Evolutionary conservation across 2,329 filamentous ascomycete species (phyloP).

Genomic region (Diaporthe citriasiana): DNA sequence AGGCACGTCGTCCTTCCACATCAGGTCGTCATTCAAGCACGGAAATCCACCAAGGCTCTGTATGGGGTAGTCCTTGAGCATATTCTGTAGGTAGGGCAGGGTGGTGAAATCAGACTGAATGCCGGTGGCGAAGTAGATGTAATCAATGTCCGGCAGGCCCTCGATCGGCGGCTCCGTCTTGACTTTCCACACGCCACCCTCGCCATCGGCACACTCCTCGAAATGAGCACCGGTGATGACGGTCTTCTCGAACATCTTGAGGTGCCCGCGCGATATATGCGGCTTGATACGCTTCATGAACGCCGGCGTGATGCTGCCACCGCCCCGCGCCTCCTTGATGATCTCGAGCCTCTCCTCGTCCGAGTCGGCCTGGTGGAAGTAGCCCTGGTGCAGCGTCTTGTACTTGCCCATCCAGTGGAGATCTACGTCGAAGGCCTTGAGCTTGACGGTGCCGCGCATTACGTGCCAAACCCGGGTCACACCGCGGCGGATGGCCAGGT

Average conservation of each 20-base stretch:
- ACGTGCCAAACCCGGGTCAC: constrained; percentile 78
- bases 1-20: constrained; percentile 81
- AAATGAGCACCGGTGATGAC: constrained; percentile 66
- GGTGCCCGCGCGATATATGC: constrained; percentile 65
- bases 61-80: constrained; percentile 73
- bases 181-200: constrained; percentile 56
- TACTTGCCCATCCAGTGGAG: constrained; percentile 88
- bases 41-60: constrained; percentile 76
- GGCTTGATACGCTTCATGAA: constrained; percentile 77
- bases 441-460: constrained; percentile 69
- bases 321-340: constrained; percentile 75
- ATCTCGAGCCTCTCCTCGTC: constrained; percentile 78
- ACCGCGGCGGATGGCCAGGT: constrained; percentile 74
- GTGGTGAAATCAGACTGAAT: constrained; percentile 73
- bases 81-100: constrained; percentile 72
- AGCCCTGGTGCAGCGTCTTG: constrained; percentile 81
- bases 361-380: constrained; percentile 82
- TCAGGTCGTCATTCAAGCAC: constrained; percentile 81
- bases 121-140: constrained; percentile 80
- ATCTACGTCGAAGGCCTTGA: constrained; percentile 85
- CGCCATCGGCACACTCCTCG: constrained; percentile 56
- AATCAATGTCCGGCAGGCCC: constrained; percentile 71
- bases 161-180: constrained; percentile 66
- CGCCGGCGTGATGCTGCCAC: constrained; percentile 81
- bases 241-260: constrained; percentile 72